Percentiles rank a stretch among this genome's conserved stretches.
These are phyloP conservation scores for Delitschia confertaspora DNA, from an alignment of 495 filamentous ascomycete genomes.

Conservation along the genomic window DNA sequence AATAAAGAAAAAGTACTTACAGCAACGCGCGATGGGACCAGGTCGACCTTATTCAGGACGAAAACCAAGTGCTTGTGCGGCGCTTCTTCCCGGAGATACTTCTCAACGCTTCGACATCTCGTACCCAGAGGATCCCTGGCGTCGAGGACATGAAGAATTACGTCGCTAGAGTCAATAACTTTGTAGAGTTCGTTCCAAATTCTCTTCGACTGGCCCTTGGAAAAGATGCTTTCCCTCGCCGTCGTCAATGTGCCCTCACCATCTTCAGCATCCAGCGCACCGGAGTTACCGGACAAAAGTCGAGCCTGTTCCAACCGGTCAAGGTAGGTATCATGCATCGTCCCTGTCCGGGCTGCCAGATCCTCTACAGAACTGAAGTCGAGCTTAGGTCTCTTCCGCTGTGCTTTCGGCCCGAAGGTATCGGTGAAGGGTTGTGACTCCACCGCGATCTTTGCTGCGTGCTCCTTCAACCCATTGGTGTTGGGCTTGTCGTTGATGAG, in stretches of 20 bases:
- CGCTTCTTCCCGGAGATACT: constrained; percentile 85
- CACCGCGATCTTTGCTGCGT: constrained; percentile 88
- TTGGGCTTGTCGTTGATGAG: constrained; percentile 58
- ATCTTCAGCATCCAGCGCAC: constrained; percentile 31
- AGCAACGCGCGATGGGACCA: constrained; percentile 86
- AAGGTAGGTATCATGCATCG: constrained; percentile 68
- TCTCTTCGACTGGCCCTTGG: constrained; percentile 84
- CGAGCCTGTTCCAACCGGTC: constrained; percentile 66
- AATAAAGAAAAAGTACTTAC: constrained; percentile 53
- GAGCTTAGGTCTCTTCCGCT: constrained; percentile 84
- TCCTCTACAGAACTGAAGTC: constrained; percentile 71
- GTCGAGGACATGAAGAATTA: constrained; percentile 38
- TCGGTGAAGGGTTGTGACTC: constrained; percentile 78
- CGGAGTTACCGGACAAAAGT: constrained; percentile 58
- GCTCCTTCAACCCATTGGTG: constrained; percentile 78
- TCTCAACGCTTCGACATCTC: constrained; percentile 70
- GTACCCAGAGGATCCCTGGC: constrained; percentile 37
- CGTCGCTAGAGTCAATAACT: constrained; percentile 38
- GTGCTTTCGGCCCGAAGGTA: constrained; percentile 87
- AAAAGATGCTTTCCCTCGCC: constrained; percentile 82
- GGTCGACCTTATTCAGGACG: constrained; percentile 89
- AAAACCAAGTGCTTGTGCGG: constrained; percentile 93
- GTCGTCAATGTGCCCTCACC: constrained; percentile 50
- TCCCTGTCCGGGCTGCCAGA: constrained; percentile 65
- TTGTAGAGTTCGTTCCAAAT: constrained; percentile 99